Conservation (phyloP, 176 grass and related monocot genomes). For the Poa annua region DNA sequence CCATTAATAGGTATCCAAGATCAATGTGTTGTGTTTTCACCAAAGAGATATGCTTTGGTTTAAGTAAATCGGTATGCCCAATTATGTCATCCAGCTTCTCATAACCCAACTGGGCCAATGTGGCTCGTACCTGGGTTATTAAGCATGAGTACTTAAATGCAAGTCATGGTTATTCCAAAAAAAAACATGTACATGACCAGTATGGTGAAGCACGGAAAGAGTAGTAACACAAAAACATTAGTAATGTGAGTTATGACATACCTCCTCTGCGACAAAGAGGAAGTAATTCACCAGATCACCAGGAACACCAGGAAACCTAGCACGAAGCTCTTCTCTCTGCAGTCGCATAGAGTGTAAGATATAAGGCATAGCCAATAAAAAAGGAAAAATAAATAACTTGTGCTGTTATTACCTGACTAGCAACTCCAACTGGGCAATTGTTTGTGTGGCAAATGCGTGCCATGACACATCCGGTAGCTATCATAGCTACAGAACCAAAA, state of each 20-base stretch:
- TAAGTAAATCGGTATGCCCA: slow-evolving; percentile 84
- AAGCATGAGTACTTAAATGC: slow-evolving; percentile 35
- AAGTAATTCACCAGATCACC: slow-evolving; percentile 99
- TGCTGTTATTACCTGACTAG: slow-evolving; percentile 85
- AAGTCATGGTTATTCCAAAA: slow-evolving; percentile 6
- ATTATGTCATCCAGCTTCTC: slow-evolving; percentile 98
- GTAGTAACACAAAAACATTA: slow-evolving; percentile 31
- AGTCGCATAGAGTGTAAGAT: slow-evolving; percentile 47
- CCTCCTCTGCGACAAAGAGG: slow-evolving; percentile 98
- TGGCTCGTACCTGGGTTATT: slow-evolving; percentile 75
- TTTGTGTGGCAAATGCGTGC: slow-evolving; percentile 99
- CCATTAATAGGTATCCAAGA: slow-evolving; percentile 77
- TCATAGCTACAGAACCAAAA: slow-evolving; percentile 99
- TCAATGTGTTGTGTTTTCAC: slow-evolving; percentile 97
- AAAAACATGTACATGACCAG: neutral
- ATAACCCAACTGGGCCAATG: slow-evolving; percentile 90
- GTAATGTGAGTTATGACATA: slow-evolving; percentile 40
- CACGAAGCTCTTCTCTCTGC: slow-evolving; percentile 99
- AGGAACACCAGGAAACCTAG: slow-evolving; percentile 99
- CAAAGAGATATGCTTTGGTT: slow-evolving; percentile 82
- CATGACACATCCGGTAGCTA: slow-evolving; percentile 99
- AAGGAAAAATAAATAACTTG: slow-evolving; percentile 25
- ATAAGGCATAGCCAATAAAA: slow-evolving; percentile 45
- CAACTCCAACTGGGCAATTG: slow-evolving; percentile 98
- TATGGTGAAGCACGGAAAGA: slow-evolving; percentile 19